Evolutionary conservation across 352 stramenopile genomes (phyloP).

Genomic region (Pythium biforme): DNA sequence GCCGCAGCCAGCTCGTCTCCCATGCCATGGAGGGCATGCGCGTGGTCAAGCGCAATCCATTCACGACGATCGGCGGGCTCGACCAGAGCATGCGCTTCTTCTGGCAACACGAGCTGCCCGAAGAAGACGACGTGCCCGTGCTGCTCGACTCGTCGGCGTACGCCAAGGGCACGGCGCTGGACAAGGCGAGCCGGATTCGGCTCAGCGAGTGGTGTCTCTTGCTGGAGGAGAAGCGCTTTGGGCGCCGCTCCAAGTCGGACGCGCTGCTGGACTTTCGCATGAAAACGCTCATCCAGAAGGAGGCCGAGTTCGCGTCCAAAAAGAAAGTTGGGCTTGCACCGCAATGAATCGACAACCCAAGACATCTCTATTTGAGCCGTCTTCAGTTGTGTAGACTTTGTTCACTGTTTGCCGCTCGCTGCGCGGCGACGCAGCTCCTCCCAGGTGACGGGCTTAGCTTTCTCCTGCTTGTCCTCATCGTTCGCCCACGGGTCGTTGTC

Average conservation of each 20-base stretch:
- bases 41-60: constrained; percentile 59
- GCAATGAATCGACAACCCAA: not conserved
- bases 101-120: constrained; percentile 53
- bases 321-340: constrained; percentile 37
- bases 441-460: constrained; percentile 60
- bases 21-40: constrained; percentile 57
- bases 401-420: constrained; percentile 44
- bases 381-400: not conserved
- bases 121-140: constrained; percentile 53
- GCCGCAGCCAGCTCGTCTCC: constrained; percentile 53
- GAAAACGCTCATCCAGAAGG: constrained; percentile 53
- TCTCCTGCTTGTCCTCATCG: constrained; percentile 26
- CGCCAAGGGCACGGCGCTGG: constrained; percentile 30
- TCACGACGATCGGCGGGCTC: constrained; percentile 67
- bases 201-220: constrained; percentile 59
- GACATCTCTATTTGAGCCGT: too few species aligned
- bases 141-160: constrained; percentile 58
- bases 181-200: constrained; percentile 47
- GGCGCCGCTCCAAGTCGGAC: constrained; percentile 36
- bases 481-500: constrained; percentile 25
- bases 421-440: constrained; percentile 72
- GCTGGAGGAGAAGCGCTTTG: constrained; percentile 53
- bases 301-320: constrained; percentile 61
- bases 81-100: constrained; percentile 58
- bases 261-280: constrained; percentile 40